Conservation (phyloP, 2,329 filamentous ascomycete genomes). For the Nectriaceae sp. region DNA sequence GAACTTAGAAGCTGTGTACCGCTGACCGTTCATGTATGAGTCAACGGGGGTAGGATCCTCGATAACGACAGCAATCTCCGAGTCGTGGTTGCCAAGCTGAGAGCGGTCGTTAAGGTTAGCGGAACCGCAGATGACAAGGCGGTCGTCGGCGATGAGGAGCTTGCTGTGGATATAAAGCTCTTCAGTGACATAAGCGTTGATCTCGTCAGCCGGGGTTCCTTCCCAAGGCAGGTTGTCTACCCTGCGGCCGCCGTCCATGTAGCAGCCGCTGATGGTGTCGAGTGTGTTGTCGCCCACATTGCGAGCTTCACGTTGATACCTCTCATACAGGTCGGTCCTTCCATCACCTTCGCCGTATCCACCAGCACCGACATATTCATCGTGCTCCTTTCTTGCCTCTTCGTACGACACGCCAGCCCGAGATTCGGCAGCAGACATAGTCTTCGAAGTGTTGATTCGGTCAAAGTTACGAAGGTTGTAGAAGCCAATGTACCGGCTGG, state of each 20-base stretch:
- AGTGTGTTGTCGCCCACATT: slow-evolving; percentile 59
- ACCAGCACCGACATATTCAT: slow-evolving; percentile 55
- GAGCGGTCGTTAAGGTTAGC: slow-evolving; percentile 64
- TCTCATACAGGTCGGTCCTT: slow-evolving; percentile 55
- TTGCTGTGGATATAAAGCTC: slow-evolving; percentile 68
- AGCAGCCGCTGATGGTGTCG: slow-evolving; percentile 78
- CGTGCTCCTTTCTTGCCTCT: slow-evolving; percentile 63
- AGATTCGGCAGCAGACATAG: slow-evolving; percentile 62
- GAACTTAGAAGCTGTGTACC: slow-evolving; percentile 72
- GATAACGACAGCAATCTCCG: slow-evolving; percentile 87
- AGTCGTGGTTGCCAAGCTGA: slow-evolving; percentile 82
- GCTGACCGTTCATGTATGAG: slow-evolving; percentile 71
- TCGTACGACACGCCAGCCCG: slow-evolving; percentile 69
- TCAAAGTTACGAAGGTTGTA: slow-evolving; percentile 86
- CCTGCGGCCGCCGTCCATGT: slow-evolving; percentile 77
- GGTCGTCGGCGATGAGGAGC: slow-evolving; percentile 79
- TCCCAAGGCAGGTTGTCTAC: slow-evolving; percentile 62
- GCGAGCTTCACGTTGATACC: slow-evolving; percentile 72
- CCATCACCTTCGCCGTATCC: slow-evolving; percentile 42
- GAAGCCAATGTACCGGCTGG: slow-evolving; percentile 75
- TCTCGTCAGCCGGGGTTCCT: slow-evolving; percentile 56
- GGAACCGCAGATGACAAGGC: slow-evolving; percentile 77
- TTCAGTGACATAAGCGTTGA: slow-evolving; percentile 63
- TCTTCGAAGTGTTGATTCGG: slow-evolving; percentile 70
- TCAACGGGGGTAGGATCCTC: slow-evolving; percentile 74